Base-by-base conservation (phyloP, 495 filamentous ascomycete genomes). In the Neurospora hispaniola region DNA sequence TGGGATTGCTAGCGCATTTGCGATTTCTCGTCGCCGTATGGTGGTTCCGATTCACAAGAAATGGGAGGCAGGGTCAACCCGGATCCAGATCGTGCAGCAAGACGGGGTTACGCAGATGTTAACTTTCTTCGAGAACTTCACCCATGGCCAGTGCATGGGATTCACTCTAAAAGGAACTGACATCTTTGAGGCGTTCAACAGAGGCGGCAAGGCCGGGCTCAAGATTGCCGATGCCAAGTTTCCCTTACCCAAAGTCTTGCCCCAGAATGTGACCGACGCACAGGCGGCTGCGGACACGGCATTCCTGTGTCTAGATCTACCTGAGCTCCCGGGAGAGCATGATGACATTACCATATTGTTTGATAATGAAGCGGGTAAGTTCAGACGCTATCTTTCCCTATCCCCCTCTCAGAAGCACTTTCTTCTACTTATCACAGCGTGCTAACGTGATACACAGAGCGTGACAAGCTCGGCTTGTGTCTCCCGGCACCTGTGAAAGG, bases 21-120 rank as follows among this genome's bases (percentile, higher is more conserved):
- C 90, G 73, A 96, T 97, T 72, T 90, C 93, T 3, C 92, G 93
- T n/a, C 88, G 92, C 59, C 88, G 92, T 73, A 93, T 91, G 88
- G 90, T 96, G 31, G 92, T 95, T n/a, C 93, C 92, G 1, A 93
- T 95, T 69, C 89, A 94, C 81, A 96, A 97, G 82, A 94, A 92
- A 79, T 95, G 93, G 92, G 92, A 95, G 76, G 91, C 93, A 2
- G 87, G 83, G 12, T 82, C 84, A 42, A 90, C 92, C 14, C 88
- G 94, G 18, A 82, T 97, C 31, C 94, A 97, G 79, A 83, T 97
- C 44, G 87, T 97, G 31, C 85, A 88, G 71, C 90, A 90, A 68
- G 90, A 92, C 54, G 92, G 88, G 78, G 85, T 89, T 40, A 80
- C 89, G 4, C 93, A 96, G 76, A 81, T 97, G 20, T 80, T 95